Evolutionary conservation across 371 early-diverging fungal genomes (phyloP).

Genomic region (Syncephalastrum sp.): DNA sequence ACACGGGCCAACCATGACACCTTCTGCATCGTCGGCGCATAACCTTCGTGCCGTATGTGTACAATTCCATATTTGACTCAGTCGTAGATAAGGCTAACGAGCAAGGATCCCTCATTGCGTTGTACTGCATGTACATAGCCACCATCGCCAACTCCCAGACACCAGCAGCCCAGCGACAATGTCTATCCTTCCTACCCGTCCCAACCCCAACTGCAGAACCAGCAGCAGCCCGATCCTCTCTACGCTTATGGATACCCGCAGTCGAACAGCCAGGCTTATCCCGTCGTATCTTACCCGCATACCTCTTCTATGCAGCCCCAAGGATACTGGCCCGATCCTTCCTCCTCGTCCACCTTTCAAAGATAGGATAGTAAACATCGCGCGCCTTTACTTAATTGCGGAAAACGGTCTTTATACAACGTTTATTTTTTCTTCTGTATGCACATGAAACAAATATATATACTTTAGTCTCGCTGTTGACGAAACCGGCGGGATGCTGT

Average conservation of each 20-base stretch:
- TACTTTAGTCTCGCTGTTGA: background rate
- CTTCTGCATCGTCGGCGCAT: no score
- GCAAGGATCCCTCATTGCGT: no score
- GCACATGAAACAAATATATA: constrained; percentile 1
- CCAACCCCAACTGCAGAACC: background rate
- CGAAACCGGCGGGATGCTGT: background rate
- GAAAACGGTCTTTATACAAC: background rate
- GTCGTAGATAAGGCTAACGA: no score
- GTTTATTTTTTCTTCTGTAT: constrained; percentile 1
- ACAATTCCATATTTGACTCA: no score
- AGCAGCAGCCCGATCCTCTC: constrained; percentile 1
- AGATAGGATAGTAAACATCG: background rate
- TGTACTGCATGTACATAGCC: no score
- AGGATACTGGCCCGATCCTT: background rate
- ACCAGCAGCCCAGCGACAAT: background rate
- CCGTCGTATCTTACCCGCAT: no score
- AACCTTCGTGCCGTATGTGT: no score
- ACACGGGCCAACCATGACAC: background rate
- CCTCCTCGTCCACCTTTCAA: background rate
- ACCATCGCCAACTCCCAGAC: background rate
- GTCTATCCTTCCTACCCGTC: background rate
- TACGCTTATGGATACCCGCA: no score
- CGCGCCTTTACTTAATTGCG: background rate
- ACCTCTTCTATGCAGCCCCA: background rate
- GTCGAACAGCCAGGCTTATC: no score